Evolutionary conservation across 2,329 filamentous ascomycete species (phyloP).

Genomic region (Metarhizium guizhouense): DNA sequence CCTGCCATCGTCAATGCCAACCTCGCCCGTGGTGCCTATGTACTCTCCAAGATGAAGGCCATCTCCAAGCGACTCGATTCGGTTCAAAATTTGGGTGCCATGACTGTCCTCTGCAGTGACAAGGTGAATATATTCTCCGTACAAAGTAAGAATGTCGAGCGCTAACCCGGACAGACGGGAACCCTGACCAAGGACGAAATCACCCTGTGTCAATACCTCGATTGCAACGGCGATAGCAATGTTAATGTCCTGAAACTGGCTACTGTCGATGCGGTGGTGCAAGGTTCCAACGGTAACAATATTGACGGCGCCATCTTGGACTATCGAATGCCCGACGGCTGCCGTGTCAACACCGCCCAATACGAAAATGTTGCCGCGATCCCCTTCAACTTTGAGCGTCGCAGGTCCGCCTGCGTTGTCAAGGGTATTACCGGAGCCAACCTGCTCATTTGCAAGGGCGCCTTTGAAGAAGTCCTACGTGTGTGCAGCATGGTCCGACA

Average conservation of each 20-base stretch:
- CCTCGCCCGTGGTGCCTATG: slow-evolving; percentile 17
- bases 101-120: slow-evolving; percentile 21
- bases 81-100: slow-evolving; percentile 20
- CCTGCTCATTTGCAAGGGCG: slow-evolving; percentile 20
- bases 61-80: slow-evolving; percentile 25
- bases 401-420: slow-evolving; percentile 14
- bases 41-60: slow-evolving; percentile 23
- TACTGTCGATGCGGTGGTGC: slow-evolving; percentile 15
- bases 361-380: slow-evolving; percentile 15
- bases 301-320: slow-evolving; percentile 18
- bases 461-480: slow-evolving; percentile 18
- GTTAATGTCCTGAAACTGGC: slow-evolving; percentile 16
- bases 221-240: slow-evolving; percentile 11
- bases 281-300: slow-evolving; percentile 18
- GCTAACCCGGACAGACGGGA: slow-evolving; percentile 11
- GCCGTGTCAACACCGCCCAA: slow-evolving; percentile 10
- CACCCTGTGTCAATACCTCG: slow-evolving; percentile 14
- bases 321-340: slow-evolving; percentile 7
- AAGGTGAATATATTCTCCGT: slow-evolving; percentile 11
- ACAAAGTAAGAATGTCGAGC: not conserved
- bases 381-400: slow-evolving; percentile 19
- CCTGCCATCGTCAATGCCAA: slow-evolving; percentile 21
- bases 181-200: slow-evolving; percentile 21
- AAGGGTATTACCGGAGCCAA: slow-evolving; percentile 13
- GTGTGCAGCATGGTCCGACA: slow-evolving; percentile 13